Conservation (phyloP, 2,329 filamentous ascomycete genomes). For the Venturia oleaginea region DNA sequence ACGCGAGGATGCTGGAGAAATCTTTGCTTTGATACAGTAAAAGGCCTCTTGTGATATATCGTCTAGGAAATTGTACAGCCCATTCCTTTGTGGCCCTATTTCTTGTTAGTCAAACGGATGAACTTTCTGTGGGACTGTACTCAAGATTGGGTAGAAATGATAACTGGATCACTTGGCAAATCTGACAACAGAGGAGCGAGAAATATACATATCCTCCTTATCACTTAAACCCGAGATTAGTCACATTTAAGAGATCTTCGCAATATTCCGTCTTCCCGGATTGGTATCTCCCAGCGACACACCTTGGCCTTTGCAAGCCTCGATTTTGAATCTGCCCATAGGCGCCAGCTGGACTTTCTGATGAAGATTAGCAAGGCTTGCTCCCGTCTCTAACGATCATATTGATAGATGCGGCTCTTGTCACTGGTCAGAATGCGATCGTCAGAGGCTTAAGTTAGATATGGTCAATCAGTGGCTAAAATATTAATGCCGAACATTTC, state of each 20-base stretch:
- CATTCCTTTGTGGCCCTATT: too few relatives aligned
- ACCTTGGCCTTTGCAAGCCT: neutral
- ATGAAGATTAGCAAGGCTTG: neutral
- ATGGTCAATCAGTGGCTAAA: too few relatives aligned
- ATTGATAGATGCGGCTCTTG: neutral
- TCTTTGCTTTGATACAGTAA: too few relatives aligned
- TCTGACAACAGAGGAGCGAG: neutral
- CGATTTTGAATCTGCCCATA: neutral
- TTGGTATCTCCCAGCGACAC: neutral
- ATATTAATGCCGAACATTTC: too few relatives aligned
- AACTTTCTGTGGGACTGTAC: neutral
- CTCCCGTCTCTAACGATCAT: neutral
- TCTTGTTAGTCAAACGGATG: too few relatives aligned
- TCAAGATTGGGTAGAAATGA: neutral
- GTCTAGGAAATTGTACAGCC: too few relatives aligned
- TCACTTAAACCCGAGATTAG: neutral
- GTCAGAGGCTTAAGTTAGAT: neutral
- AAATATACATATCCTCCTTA: neutral
- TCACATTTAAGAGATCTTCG: neutral
- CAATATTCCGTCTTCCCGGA: neutral
- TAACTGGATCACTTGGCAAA: neutral
- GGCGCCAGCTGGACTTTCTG: neutral
- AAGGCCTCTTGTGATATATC: too few relatives aligned
- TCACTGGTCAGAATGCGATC: neutral
- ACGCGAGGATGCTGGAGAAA: too few relatives aligned